Conservation (phyloP, 768 basidiomycete genomes). For the Galerina marginata region DNA sequence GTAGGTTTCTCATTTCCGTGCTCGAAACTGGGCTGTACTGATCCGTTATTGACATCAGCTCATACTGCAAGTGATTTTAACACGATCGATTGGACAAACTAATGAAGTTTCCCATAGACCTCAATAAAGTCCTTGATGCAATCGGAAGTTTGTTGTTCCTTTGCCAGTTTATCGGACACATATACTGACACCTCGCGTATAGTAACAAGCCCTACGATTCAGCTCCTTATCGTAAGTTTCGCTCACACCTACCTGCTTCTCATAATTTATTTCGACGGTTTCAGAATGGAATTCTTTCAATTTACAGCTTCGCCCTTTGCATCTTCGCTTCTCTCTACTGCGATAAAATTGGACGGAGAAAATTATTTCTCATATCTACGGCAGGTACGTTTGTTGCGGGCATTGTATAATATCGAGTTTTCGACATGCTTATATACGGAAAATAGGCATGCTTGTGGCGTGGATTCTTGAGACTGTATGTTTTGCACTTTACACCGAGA, state of each 20-base stretch:
- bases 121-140: constrained; percentile 56
- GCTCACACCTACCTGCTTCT: constrained; percentile 9
- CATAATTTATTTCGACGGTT: neutral
- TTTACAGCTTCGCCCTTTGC: constrained; percentile 59
- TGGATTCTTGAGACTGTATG: constrained; percentile 63
- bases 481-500: constrained; percentile 43
- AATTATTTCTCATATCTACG: constrained; percentile 51
- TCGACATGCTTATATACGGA: no score
- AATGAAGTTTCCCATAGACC: constrained; percentile 30
- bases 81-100: neutral
- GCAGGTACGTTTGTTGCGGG: neutral
- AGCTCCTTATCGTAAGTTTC: constrained; percentile 37
- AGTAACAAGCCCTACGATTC: constrained; percentile 50
- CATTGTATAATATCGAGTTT: no score
- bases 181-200: neutral
- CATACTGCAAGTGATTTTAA: constrained; percentile 43
- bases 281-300: constrained; percentile 57
- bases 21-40: no score
- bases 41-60: constrained; percentile 32
- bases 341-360: constrained; percentile 54
- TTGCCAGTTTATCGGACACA: neutral
- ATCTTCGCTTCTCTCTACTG: constrained; percentile 36
- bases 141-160: constrained; percentile 43
- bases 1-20: constrained; percentile 11
- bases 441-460: constrained; percentile 51